A percentile compares a stretch with the other conserved stretches of the same genome.
These are phyloP conservation scores for Leccinum subrobustum DNA, from an alignment of 1,284 basidiomycete genomes.

Conservation along the genomic window DNA sequence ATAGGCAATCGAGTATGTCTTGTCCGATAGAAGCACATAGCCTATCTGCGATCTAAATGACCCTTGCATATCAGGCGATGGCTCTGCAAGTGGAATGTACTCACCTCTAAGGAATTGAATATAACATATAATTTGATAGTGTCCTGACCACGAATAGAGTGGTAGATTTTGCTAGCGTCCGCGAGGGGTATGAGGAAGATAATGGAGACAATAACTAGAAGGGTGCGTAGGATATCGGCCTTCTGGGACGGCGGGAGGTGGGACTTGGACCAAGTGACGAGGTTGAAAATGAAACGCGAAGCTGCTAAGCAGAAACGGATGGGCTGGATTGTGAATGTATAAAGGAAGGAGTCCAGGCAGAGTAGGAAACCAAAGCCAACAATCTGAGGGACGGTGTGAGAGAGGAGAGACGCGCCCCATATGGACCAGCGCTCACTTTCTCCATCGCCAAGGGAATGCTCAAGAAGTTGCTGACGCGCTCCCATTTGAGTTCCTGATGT, in stretches of 20 bases:
- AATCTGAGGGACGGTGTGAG: conserved; percentile 53
- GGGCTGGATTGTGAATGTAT: conserved; percentile 97
- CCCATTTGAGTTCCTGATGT: conserved; percentile 93
- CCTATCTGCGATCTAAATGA: conserved; percentile 84
- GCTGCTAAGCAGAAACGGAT: conserved; percentile 80
- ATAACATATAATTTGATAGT: conserved; percentile 99
- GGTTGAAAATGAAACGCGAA: conserved; percentile 54
- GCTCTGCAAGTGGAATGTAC: conserved; percentile 17
- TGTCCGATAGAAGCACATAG: conserved; percentile 97
- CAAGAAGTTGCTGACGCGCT: conserved; percentile 97
- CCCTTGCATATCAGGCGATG: neutral
- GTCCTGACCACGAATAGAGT: conserved; percentile 97
- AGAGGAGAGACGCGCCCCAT: neutral
- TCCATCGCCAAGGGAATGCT: conserved; percentile 92
- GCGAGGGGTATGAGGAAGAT: conserved; percentile 79
- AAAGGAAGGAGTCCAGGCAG: conserved; percentile 96
- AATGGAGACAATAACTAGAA: conserved; percentile 79
- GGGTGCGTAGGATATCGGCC: conserved; percentile 82
- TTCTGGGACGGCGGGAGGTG: conserved; percentile 84
- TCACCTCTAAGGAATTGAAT: conserved; percentile 94
- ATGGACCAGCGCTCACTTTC: conserved; percentile 56
- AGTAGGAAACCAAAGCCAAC: conserved; percentile 91
- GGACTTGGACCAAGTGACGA: conserved; percentile 48
- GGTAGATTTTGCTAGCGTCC: conserved; percentile 98
- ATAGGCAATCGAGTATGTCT: conserved; percentile 95